A percentile compares a stretch with the other conserved stretches of the same genome.
These are phyloP conservation scores for Rheum nobile DNA, from an alignment of 148 eudicot species.

Conservation along the genomic window DNA sequence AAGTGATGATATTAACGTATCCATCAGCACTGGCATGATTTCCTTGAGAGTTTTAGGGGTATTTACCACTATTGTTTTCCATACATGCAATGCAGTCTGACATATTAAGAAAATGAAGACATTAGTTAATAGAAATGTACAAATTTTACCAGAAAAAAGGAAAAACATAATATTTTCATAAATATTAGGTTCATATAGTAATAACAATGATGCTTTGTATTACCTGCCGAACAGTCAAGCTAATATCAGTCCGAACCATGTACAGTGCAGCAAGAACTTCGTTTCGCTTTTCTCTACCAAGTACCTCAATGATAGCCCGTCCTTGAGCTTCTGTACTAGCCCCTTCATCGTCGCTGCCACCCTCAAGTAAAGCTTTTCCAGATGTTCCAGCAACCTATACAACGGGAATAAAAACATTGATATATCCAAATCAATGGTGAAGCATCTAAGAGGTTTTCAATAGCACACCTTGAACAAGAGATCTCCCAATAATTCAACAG, in stretches of 20 bases:
- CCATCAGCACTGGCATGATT: constrained; percentile 96
- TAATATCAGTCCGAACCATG: constrained; percentile 98
- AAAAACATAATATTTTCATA: neutral
- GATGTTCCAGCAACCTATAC: constrained; percentile 94
- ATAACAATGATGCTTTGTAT: neutral
- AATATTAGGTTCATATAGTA: neutral
- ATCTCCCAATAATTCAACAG: constrained; percentile 92
- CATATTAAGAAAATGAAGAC: constrained; percentile 1
- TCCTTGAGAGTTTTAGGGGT: constrained; percentile 96
- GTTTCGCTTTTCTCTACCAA: constrained; percentile 91
- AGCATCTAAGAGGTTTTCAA: neutral
- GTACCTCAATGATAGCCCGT: constrained; percentile 92
- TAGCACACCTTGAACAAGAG: constrained; percentile 74
- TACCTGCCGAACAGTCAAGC: constrained; percentile 96
- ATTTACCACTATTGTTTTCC: constrained; percentile 97
- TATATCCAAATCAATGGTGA: neutral
- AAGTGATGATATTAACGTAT: constrained; percentile 76
- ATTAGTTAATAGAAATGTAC: neutral
- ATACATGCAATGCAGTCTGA: constrained; percentile 96
- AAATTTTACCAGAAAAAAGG: neutral
- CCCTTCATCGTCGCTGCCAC: constrained; percentile 99
- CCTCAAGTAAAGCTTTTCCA: constrained; percentile 97
- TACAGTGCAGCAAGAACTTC: constrained; percentile 94
- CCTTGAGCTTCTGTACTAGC: constrained; percentile 99
- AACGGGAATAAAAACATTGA: neutral